Percentiles rank a stretch among this genome's conserved stretches.
phyloP scores from a whole-genome alignment of 345 rosid species.

The Syzygium aqueum region DNA sequence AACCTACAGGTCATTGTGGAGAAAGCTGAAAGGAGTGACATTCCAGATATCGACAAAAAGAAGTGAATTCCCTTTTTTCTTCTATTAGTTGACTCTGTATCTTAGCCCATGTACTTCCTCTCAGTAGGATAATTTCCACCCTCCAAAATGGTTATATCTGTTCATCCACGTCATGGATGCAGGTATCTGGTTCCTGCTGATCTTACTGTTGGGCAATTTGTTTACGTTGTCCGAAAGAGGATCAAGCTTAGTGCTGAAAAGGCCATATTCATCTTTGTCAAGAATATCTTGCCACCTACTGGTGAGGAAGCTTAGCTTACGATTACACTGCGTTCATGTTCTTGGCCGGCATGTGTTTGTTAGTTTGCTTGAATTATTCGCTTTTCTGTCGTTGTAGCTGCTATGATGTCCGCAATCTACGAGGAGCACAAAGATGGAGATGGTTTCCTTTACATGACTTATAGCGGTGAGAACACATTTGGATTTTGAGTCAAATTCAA shows the following conservation, averaged over 20 bases:
- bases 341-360: neutral
- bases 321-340: neutral
- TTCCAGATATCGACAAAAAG: constrained; percentile 42
- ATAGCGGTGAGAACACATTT: constrained; percentile 63
- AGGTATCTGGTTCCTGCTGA: constrained; percentile 66
- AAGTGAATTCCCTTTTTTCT: constrained; percentile 16
- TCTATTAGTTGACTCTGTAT: neutral
- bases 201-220: constrained; percentile 60
- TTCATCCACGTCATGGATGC: neutral
- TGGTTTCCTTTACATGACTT: constrained; percentile 65
- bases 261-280: constrained; percentile 59
- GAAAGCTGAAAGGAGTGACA: constrained; percentile 40
- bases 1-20: constrained; percentile 33
- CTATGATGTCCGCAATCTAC: constrained; percentile 59
- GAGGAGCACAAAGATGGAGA: constrained; percentile 68
- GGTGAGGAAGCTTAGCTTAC: constrained; percentile 18
- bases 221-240: constrained; percentile 61
- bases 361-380: neutral
- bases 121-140: neutral
- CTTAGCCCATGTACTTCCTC: neutral
- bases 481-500: constrained; percentile 13
- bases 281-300: constrained; percentile 53
- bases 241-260: constrained; percentile 65
- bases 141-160: neutral
- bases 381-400: constrained; percentile 22